Conservation (phyloP, 78 protist species). For the Dictyostelium brefeldianum region DNA sequence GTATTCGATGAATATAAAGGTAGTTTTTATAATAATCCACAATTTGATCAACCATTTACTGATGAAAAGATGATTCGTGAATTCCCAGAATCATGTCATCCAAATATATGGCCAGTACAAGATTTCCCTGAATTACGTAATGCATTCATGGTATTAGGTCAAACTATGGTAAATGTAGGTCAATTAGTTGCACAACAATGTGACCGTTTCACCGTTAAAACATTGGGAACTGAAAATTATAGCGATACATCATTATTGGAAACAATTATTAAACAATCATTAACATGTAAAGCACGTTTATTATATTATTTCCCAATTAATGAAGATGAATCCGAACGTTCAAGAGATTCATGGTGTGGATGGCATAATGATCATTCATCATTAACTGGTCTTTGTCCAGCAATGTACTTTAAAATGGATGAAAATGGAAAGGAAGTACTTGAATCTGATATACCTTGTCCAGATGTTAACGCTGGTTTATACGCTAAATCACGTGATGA, state of each 20-base stretch:
- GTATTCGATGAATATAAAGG: constrained; percentile 82
- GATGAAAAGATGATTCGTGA: constrained; percentile 76
- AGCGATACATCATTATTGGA: not conserved
- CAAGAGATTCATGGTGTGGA: constrained; percentile 83
- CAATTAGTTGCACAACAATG: constrained; percentile 76
- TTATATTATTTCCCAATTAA: constrained; percentile 83
- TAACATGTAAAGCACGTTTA: constrained; percentile 80
- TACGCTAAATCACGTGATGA: constrained; percentile 71
- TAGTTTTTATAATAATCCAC: constrained; percentile 85
- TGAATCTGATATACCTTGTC: constrained; percentile 61
- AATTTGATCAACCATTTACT: constrained; percentile 76
- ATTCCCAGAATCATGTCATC: constrained; percentile 74
- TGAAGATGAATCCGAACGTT: constrained; percentile 46
- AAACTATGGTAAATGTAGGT: constrained; percentile 74
- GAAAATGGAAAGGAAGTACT: constrained; percentile 25
- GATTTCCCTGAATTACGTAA: constrained; percentile 73
- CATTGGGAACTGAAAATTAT: not conserved
- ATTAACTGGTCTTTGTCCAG: constrained; percentile 83
- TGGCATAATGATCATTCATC: constrained; percentile 86
- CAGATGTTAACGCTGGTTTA: constrained; percentile 67
- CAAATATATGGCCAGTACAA: constrained; percentile 86
- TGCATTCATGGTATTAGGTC: constrained; percentile 81
- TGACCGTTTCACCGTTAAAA: constrained; percentile 42
- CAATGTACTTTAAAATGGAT: constrained; percentile 65
- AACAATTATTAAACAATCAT: constrained; percentile 42